phyloP scores from a whole-genome alignment of 2,329 filamentous ascomycete species.

The Fusarium sp. region DNA sequence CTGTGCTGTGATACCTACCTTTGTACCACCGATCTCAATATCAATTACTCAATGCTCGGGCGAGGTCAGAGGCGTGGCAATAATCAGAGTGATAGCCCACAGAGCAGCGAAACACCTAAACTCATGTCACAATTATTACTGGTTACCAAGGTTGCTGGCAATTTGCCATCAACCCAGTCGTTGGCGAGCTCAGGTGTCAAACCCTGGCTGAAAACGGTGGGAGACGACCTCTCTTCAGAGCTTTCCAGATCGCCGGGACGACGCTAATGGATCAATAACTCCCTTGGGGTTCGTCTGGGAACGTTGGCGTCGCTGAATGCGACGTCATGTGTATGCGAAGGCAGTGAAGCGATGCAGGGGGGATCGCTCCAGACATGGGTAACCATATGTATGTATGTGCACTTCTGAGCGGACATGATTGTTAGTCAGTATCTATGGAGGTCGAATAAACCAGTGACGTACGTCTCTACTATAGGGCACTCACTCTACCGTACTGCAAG shows the following conservation, averaged over 20 bases:
- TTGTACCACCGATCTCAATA: slow-evolving; percentile 25
- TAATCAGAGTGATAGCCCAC: background rate
- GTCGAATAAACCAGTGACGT: background rate
- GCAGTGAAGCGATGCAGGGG: slow-evolving; percentile 18
- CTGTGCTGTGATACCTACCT: background rate
- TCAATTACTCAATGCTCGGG: background rate
- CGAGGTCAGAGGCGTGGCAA: slow-evolving; percentile 36
- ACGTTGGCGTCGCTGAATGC: slow-evolving; percentile 29
- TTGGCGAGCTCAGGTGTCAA: slow-evolving; percentile 10
- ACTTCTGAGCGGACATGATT: background rate
- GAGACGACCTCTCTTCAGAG: slow-evolving; percentile 25
- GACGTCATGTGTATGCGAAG: slow-evolving; percentile 23
- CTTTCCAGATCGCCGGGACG: slow-evolving; percentile 44
- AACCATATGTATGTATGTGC: background rate
- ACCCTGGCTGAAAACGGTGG: slow-evolving; percentile 29
- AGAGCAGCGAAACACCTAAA: background rate
- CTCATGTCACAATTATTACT: slow-evolving; percentile 1
- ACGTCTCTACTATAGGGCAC: background rate
- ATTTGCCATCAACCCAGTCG: slow-evolving; percentile 16
- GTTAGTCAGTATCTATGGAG: background rate
- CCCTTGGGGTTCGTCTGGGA: slow-evolving; percentile 3
- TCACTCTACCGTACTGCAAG: background rate
- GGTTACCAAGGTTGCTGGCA: slow-evolving; percentile 15
- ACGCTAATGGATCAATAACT: slow-evolving; percentile 37
- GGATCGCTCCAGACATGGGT: background rate